Conservation (phyloP, 768 basidiomycete genomes). For the Mycena rebaudengoi region DNA sequence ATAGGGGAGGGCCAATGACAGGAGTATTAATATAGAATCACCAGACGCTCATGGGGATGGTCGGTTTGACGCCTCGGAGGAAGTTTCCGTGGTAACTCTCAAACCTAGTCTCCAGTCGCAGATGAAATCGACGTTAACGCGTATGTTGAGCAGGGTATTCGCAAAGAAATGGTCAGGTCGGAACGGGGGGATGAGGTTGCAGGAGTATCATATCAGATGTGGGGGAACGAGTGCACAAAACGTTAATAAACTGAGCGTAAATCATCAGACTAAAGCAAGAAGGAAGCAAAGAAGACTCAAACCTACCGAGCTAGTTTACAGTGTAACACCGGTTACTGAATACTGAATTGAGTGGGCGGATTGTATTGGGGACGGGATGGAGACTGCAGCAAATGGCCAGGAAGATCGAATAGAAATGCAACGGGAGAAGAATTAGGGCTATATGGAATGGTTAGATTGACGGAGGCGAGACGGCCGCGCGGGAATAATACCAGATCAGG, state of each 20-base stretch:
- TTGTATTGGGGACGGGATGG: conserved; percentile 9
- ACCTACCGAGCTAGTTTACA: conserved; percentile 8
- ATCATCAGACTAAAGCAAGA: conserved; percentile 11
- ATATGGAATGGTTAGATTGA: conserved; percentile 10
- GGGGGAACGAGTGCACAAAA: conserved; percentile 10
- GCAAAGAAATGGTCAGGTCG: conserved; percentile 8
- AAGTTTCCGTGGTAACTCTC: no score
- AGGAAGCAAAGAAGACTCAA: conserved; percentile 7
- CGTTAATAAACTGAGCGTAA: conserved; percentile 10
- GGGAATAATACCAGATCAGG: conserved; percentile 9
- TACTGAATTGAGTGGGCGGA: conserved; percentile 8
- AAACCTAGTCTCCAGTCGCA: conserved; percentile 4
- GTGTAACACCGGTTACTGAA: conserved; percentile 7
- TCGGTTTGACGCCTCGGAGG: no score
- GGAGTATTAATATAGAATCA: no score
- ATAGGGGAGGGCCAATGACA: no score
- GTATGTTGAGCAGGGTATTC: conserved; percentile 8
- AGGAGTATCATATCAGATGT: conserved; percentile 6
- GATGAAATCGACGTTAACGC: conserved; percentile 1
- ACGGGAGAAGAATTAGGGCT: conserved; percentile 5
- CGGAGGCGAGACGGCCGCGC: conserved; percentile 9
- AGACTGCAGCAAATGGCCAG: conserved; percentile 7
- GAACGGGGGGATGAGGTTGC: conserved; percentile 8
- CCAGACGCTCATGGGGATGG: no score
- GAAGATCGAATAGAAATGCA: conserved; percentile 5